phyloP scores from a whole-genome alignment of 2,329 filamentous ascomycete genomes.

The Grosmannia huntii region DNA sequence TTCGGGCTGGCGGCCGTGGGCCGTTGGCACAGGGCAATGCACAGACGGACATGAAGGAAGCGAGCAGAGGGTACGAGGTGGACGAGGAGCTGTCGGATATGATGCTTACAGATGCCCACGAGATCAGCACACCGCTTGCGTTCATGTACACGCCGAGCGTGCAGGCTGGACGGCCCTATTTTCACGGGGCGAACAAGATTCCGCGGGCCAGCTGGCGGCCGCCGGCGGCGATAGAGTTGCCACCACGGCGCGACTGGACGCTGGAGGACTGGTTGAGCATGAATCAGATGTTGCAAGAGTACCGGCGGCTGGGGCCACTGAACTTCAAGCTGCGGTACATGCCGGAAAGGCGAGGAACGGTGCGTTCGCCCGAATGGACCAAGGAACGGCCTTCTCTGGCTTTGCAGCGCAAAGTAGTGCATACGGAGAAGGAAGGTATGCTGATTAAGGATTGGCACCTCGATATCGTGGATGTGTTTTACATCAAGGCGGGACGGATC shows the following conservation, averaged over 20 bases:
- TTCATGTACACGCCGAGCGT: not conserved
- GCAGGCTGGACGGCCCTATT: slow-evolving; percentile 1
- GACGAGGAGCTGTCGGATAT: slow-evolving; percentile 9
- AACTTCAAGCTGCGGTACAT: slow-evolving; percentile 21
- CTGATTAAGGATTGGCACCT: slow-evolving; percentile 42
- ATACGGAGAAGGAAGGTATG: slow-evolving; percentile 32
- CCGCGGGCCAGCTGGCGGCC: slow-evolving; percentile 5
- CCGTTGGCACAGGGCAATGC: not conserved
- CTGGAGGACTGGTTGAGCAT: slow-evolving; percentile 39
- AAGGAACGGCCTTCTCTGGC: slow-evolving; percentile 4
- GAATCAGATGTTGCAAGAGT: slow-evolving; percentile 37
- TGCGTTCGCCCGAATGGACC: slow-evolving; percentile 1
- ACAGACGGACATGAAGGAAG: slow-evolving; percentile 1
- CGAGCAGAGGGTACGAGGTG: slow-evolving; percentile 1
- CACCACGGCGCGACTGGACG: slow-evolving; percentile 10
- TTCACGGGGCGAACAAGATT: not conserved
- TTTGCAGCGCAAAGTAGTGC: slow-evolving; percentile 36
- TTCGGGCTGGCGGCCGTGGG: not conserved
- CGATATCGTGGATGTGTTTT: slow-evolving; percentile 43
- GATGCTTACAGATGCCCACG: slow-evolving; percentile 9
- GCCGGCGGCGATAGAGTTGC: not conserved
- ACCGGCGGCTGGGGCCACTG: slow-evolving; percentile 29
- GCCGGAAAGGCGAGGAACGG: slow-evolving; percentile 13
- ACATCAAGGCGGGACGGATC: slow-evolving; percentile 26
- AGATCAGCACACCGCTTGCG: slow-evolving; percentile 4